Percentiles rank a stretch among this genome's conserved stretches.
Evolutionary conservation across 331 rosid genomes (phyloP).

Genomic region (Arachis monticola): DNA sequence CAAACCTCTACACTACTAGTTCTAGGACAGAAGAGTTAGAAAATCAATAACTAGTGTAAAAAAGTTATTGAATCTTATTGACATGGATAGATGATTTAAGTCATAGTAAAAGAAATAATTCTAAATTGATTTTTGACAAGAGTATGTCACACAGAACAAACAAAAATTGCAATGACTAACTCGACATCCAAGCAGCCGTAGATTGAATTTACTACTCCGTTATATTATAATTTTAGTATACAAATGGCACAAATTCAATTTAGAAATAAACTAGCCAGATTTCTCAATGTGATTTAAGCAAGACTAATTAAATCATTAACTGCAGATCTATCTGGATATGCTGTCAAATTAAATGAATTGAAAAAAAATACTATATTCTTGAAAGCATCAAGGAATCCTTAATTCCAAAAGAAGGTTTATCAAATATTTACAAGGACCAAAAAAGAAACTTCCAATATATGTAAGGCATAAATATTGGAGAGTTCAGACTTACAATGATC

Average conservation of each 20-base stretch:
- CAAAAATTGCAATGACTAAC: neutral
- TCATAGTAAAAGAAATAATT: too few relatives aligned
- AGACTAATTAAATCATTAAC: too few relatives aligned
- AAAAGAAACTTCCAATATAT: too few relatives aligned
- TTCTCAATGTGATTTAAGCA: neutral
- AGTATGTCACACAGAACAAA: neutral
- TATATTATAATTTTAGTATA: conserved; percentile 23
- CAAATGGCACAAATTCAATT: conserved; percentile 7
- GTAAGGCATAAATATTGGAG: too few relatives aligned
- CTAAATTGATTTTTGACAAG: neutral
- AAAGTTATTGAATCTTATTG: too few relatives aligned
- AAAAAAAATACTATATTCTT: conserved; percentile 10
- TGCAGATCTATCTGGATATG: neutral
- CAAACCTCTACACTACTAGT: neutral
- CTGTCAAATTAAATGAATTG: neutral
- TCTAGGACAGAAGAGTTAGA: neutral
- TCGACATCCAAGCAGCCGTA: neutral
- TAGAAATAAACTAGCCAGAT: neutral
- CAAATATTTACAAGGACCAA: too few relatives aligned
- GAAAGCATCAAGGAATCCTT: conserved; percentile 18
- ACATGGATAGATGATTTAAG: too few relatives aligned
- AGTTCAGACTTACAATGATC: too few relatives aligned
- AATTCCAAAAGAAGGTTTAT: neutral
- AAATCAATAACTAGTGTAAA: neutral
- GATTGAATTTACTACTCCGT: neutral